A percentile compares a stretch with the other conserved stretches of the same genome.
phyloP scores from a whole-genome alignment of 2,329 filamentous ascomycete species.

The Phaeoacremonium minimum region DNA sequence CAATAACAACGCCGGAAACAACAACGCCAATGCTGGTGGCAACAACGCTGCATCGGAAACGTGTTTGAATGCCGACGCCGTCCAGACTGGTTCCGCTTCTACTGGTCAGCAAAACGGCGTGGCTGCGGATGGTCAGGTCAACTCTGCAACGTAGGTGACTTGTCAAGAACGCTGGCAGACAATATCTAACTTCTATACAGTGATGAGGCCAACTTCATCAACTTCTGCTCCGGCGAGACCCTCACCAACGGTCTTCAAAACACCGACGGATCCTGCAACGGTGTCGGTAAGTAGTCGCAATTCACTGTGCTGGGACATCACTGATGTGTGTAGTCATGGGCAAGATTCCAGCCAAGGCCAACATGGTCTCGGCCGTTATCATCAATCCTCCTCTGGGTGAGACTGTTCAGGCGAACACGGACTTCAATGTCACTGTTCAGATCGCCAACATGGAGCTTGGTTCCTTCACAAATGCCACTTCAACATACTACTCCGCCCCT shows the following conservation, averaged over 20 bases:
- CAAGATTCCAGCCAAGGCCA: conserved; percentile 47
- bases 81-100: conserved; percentile 20
- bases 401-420: conserved; percentile 37
- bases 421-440: conserved; percentile 51
- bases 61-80: conserved; percentile 29
- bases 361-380: conserved; percentile 56
- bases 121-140: conserved; percentile 39
- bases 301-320: conserved; percentile 6
- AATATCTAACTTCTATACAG: conserved; percentile 27
- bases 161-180: too few relatives aligned
- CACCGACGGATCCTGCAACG: conserved; percentile 58
- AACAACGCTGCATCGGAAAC: conserved; percentile 20
- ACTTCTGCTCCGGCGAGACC: conserved; percentile 51
- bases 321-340: conserved; percentile 44
- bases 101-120: conserved; percentile 40
- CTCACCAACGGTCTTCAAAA: conserved; percentile 59
- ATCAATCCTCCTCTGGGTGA: conserved; percentile 47
- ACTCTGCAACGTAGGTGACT: conserved; percentile 49
- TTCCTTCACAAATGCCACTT: conserved; percentile 56
- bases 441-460: conserved; percentile 50
- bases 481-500: conserved; percentile 58
- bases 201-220: conserved; percentile 58
- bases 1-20: background rate
- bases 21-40: background rate
- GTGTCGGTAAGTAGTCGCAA: conserved; percentile 41